Base-by-base conservation (phyloP, 768 basidiomycete genomes). In the Clavulina sp. region DNA sequence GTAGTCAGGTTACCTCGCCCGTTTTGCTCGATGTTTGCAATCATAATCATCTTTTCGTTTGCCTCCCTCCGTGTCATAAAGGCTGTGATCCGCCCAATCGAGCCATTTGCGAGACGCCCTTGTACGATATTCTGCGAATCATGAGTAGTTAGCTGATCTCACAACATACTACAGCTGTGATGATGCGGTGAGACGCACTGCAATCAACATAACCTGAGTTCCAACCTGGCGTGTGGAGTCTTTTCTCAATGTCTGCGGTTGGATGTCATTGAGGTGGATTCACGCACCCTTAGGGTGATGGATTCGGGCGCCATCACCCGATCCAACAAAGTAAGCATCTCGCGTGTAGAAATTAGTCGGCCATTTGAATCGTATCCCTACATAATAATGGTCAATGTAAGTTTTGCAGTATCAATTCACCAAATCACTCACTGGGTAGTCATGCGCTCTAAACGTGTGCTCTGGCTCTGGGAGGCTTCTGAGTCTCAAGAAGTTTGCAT, bases 191-290 rank as follows among this genome's bases (percentile, higher is more conserved):
- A 52, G 26, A 21, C 52, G 16, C n/a, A 51, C 54, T 16, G 32
- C 26, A 6, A 47, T 53, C 19, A 84, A 62, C 84, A 87, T 87
- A 3, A 93, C 89, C 61, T 93, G 89, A 2, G 86, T 84, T 9
- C 80, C 81, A 49, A 80, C 68, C 75, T 86, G 81, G 19, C 84
- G n/a, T n/a, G n/a, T n/a, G n/a, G n/a, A n/a, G n/a, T n/a, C n/a
- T n/a, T n/a, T n/a, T n/a, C n/a, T n/a, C n/a, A n/a, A n/a, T n/a
- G n/a, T n/a, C n/a, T n/a, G n/a, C n/a, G n/a, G n/a, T n/a, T n/a
- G n/a, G n/a, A n/a, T n/a, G n/a, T n/a, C 9, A 48, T n/a, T 16
- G 18, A 48, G 40, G 31, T 7, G 48, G 7, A 13, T n/a, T 6
- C 28, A 52, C 50, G 7, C n/a, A 66, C 41, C 60, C 36, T 57